Evolutionary conservation across 768 basidiomycete genomes (phyloP).

Genomic region (Lactarius hatsudake): DNA sequence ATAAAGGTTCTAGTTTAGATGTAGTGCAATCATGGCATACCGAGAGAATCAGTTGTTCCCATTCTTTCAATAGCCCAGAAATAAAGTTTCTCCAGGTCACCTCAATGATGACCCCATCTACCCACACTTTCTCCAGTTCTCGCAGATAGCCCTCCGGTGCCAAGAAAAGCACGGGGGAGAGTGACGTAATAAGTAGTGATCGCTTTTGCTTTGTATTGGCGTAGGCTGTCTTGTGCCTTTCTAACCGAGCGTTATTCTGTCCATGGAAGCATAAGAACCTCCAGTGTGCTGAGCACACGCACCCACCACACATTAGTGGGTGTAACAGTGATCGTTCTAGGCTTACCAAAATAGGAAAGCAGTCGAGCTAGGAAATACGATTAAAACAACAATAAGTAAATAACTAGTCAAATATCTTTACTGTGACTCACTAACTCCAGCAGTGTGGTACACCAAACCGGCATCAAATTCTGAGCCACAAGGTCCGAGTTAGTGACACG

Average conservation of each 20-base stretch:
- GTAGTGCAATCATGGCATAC: background rate
- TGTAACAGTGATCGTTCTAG: background rate
- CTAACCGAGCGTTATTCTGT: background rate
- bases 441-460: slow-evolving; percentile 1
- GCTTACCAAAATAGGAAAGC: background rate
- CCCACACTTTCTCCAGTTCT: background rate
- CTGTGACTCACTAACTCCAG: background rate
- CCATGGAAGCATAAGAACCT: background rate
- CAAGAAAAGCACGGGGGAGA: background rate
- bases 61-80: background rate
- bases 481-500: background rate
- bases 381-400: background rate
- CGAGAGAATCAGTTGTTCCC: background rate
- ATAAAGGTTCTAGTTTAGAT: background rate
- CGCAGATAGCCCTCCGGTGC: background rate
- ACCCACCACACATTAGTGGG: too few species aligned
- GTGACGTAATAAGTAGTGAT: background rate
- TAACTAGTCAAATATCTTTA: background rate
- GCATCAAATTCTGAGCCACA: slow-evolving; percentile 4
- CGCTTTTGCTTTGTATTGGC: background rate
- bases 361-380: background rate
- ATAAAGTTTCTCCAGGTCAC: background rate
- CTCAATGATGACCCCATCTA: background rate
- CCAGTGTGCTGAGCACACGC: background rate
- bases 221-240: background rate